These are phyloP conservation scores for Bullera alba DNA, from an alignment of 768 basidiomycete species.

Conservation along the genomic window DNA sequence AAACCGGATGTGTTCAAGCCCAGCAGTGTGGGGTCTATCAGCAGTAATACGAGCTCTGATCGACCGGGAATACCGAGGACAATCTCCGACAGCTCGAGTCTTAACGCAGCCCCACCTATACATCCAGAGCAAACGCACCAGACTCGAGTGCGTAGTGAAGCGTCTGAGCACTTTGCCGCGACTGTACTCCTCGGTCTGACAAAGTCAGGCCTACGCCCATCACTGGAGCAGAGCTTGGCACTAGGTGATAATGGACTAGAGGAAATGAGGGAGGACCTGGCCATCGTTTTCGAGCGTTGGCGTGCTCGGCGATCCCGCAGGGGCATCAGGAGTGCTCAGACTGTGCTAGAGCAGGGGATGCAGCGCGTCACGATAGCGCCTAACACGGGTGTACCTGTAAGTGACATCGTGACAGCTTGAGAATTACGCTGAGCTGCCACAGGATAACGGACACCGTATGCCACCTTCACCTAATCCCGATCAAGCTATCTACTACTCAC, in stretches of 20 bases:
- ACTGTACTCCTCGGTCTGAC: constrained; percentile 9
- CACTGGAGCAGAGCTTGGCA: constrained; percentile 8
- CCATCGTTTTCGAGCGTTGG: constrained; percentile 24
- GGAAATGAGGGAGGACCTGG: constrained; percentile 17
- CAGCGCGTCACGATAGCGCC: neutral
- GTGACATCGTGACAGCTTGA: neutral
- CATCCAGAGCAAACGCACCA: too few species aligned
- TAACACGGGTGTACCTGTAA: neutral
- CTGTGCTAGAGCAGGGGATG: neutral
- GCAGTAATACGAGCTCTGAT: constrained; percentile 1
- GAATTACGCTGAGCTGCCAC: neutral
- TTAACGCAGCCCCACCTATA: too few species aligned
- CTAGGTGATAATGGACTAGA: constrained; percentile 22
- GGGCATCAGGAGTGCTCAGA: constrained; percentile 13
- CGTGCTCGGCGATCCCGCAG: constrained; percentile 17
- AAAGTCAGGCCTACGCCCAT: constrained; percentile 1
- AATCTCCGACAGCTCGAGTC: neutral
- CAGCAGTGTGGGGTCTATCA: too few species aligned
- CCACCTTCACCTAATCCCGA: neutral
- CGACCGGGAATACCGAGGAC: neutral
- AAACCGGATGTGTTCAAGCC: too few species aligned
- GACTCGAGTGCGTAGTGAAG: constrained; percentile 2
- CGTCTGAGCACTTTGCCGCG: constrained; percentile 9
- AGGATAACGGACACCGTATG: neutral
- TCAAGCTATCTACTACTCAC: too few species aligned